Evolutionary conservation across 192 early-diverging fungal species (phyloP).

Genomic region (Glomus cerebriforme): DNA sequence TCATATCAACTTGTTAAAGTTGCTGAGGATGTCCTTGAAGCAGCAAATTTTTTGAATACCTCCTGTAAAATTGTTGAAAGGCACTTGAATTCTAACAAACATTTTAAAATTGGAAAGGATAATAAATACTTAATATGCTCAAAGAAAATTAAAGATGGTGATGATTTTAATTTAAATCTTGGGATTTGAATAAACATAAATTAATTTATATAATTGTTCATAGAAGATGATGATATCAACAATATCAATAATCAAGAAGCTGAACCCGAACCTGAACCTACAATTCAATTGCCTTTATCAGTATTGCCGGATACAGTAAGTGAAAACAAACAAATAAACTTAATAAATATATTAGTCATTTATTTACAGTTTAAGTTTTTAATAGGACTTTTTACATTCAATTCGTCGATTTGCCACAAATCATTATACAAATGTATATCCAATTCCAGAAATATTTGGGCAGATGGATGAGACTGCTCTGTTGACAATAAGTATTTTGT

Average conservation of each 20-base stretch:
- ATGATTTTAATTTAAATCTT: too few relatives aligned
- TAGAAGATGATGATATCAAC: too few relatives aligned
- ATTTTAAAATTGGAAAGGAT: not conserved
- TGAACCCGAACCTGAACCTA: too few relatives aligned
- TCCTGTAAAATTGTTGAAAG: not conserved
- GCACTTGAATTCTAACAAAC: not conserved
- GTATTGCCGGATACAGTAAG: not conserved
- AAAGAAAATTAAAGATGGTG: too few relatives aligned
- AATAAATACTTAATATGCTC: too few relatives aligned
- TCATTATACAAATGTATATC: not conserved
- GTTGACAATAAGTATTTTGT: not conserved
- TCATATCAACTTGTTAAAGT: not conserved
- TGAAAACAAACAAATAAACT: not conserved
- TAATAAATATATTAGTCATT: not conserved
- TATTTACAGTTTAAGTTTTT: too few relatives aligned
- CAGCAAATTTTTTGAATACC: not conserved
- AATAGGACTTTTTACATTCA: not conserved
- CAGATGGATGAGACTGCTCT: conserved; percentile 9
- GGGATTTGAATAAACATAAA: too few relatives aligned
- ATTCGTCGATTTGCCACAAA: not conserved
- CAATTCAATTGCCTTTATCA: not conserved
- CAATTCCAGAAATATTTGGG: not conserved
- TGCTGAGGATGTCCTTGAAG: not conserved
- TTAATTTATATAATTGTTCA: too few relatives aligned
- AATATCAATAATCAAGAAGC: too few relatives aligned